Evolutionary conservation across 768 basidiomycete species (phyloP).

Genomic region (Paxillus involutus): DNA sequence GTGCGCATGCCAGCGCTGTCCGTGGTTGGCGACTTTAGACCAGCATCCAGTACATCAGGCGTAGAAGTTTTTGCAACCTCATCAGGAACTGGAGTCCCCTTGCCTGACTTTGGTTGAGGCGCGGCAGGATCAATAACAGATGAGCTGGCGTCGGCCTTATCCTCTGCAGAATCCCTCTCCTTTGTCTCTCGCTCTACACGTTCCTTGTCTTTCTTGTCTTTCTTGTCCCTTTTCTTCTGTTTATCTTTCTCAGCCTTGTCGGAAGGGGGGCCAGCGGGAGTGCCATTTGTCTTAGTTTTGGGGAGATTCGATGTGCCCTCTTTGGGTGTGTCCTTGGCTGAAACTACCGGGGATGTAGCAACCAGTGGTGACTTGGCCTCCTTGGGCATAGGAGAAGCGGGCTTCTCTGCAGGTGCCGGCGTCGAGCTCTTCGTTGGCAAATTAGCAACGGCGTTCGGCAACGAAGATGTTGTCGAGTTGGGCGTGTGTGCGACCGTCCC

Average conservation of each 20-base stretch:
- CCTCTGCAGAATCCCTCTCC: conserved; percentile 38
- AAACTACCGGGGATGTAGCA: conserved; percentile 34
- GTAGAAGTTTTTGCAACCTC: conserved; percentile 23
- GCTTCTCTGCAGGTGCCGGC: conserved; percentile 36
- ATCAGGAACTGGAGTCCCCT: conserved; percentile 36
- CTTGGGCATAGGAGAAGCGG: conserved; percentile 29
- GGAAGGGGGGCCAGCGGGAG: conserved; percentile 28
- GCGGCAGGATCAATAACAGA: conserved; percentile 24
- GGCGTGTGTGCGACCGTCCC: conserved; percentile 57
- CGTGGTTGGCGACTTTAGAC: conserved; percentile 54
- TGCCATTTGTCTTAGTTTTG: conserved; percentile 32
- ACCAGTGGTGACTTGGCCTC: conserved; percentile 36
- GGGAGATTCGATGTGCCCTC: conserved; percentile 36
- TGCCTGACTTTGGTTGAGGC: conserved; percentile 35
- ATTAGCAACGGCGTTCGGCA: conserved; percentile 41
- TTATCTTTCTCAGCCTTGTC: conserved; percentile 60
- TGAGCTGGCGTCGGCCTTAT: conserved; percentile 29
- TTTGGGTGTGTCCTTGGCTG: conserved; percentile 25
- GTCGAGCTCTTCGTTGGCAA: conserved; percentile 34
- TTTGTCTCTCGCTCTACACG: conserved; percentile 42
- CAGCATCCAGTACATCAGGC: conserved; percentile 29
- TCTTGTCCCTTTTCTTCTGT: conserved; percentile 60
- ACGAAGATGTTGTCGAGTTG: conserved; percentile 51
- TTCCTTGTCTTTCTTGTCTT: conserved; percentile 60
- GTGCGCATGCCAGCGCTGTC: conserved; percentile 68